These are phyloP conservation scores for Podaxis sp. DNA, from an alignment of 768 basidiomycete species.

Conservation along the genomic window DNA sequence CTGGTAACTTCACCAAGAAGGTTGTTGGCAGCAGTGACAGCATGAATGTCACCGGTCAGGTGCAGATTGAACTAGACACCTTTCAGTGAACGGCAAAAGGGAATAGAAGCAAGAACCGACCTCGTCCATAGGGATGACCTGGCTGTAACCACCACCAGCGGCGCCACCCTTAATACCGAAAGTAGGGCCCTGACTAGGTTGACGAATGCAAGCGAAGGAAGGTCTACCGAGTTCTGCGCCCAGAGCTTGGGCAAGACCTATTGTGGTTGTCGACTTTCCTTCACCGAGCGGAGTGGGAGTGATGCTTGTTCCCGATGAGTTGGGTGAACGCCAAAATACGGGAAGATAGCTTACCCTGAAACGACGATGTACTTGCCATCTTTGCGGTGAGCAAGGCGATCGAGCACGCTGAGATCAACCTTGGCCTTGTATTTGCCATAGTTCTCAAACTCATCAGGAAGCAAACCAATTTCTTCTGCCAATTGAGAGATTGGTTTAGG, in stretches of 20 bases:
- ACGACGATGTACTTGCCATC: conserved; percentile 97
- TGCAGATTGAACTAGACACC: conserved; percentile 83
- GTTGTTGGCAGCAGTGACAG: conserved; percentile 96
- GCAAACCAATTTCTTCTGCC: conserved; percentile 83
- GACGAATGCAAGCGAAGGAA: conserved; percentile 94
- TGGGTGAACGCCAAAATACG: not conserved
- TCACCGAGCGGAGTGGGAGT: conserved; percentile 97
- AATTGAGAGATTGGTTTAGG: conserved; percentile 86
- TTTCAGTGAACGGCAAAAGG: not conserved
- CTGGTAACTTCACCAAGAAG: conserved; percentile 59
- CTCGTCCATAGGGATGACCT: conserved; percentile 99
- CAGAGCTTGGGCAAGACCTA: conserved; percentile 93
- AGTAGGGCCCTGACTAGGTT: conserved; percentile 97
- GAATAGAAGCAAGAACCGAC: conserved; percentile 29
- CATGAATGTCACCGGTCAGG: conserved; percentile 96
- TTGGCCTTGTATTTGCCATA: conserved; percentile 98
- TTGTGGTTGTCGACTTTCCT: conserved; percentile 97
- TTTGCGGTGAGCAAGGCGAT: conserved; percentile 78
- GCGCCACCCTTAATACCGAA: conserved; percentile 99
- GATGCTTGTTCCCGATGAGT: conserved; percentile 46
- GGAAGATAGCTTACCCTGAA: conserved; percentile 57
- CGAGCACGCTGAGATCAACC: conserved; percentile 84
- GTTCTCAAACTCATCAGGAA: conserved; percentile 82
- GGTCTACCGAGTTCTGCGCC: conserved; percentile 92
- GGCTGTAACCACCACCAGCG: conserved; percentile 96